Evolutionary conservation across 179 eudicot genomes (phyloP), one percentile per base, ranked within the genome.

Genomic region (Silene noctiflora): DNA sequence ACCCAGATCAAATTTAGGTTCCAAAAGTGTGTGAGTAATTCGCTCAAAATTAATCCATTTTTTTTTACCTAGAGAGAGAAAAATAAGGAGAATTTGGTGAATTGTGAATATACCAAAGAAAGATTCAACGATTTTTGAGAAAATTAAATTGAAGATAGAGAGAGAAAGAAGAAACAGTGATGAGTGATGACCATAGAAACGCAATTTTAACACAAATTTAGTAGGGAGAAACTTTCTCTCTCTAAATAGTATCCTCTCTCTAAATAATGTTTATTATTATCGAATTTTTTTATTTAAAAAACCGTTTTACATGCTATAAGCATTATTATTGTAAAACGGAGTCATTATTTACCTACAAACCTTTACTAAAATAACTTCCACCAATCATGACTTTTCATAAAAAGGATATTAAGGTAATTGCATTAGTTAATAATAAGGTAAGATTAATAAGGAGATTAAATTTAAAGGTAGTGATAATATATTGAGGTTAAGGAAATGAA

Each of bases 1-100:
- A 42, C 58, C 55, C 79, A 67, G 79, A 80, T 75, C 82, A 66
- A 9, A 31, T 21, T 75, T 68, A 60, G 44, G n/a, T 16, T 73
- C 0, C 16, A 24, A 56, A 67, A 73, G 35, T 51, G 63, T 53
- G 16, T 71, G 24, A 27, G 62, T 71, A 71, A 71, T 53, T 53
- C 39, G 44, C 10, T 16, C 17, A 29, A 71, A 25, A 51, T 12
- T 22, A 24, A 25, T 48, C 20, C 24, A 33, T 16, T 17, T 11
- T 46, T 69, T 21, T 46, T 21, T 21, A 24, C 14, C 12, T n/a
- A 73, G 68, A 80, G 27, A 59, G 69, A 67, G 22, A 72, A 78
- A 72, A 71, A 29, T 14, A 55, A 44, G 64, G 56, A 20, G n/a
- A 42, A 42, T 42, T 42, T 29, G 27, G 77, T 21, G 56, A 60